Evolutionary conservation across 768 basidiomycete species (phyloP), one percentile per base, ranked within the genome.

Genomic region (Sistotremastrum niveocremeum): DNA sequence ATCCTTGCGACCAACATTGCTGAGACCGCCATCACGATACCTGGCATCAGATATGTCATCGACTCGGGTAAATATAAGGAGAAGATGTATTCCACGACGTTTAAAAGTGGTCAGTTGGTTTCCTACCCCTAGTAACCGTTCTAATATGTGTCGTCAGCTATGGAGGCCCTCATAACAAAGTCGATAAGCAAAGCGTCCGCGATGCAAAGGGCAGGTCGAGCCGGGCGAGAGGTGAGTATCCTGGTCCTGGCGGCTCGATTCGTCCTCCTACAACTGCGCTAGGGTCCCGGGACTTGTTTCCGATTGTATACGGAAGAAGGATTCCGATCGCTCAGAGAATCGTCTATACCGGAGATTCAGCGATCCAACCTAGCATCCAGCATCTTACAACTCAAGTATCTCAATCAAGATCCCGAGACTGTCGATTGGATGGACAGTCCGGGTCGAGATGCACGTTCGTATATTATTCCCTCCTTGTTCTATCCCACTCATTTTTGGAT

Each of bases 1-100:
- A 89, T 99, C 51, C 69, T 99, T 36, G 84, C 95, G 2, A 99
- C 95, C 11, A 99, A 98, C 62, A 93, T 99, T 48, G 95, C 95
- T 7, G 95, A 99, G 63, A 98, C 95, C 0, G 88, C 85, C 8
- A 89, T 99, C 59, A 98, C 95, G 9, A 95, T 99, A 57, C 90
- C 93, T 3, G 91, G 91, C 0, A 81, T 99, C 47, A 83, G 77
- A 56, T 98, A 87, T 61, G 93, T 99, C 5, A 86, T 99, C 36
- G 95, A 99, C 63, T 84, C 89, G 0, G 95, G 95, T 2, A 84
- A 91, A 60, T 87, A 84, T 57, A 99, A 98, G 62, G 93, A 97
- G 65, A 95, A 94, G 63, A 49, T 91, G 82, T 58, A 61, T 94
- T 20, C 76, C 81, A 7, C 70, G 72, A 57, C 66, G 71, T 49